These are phyloP conservation scores for Cryptosporidium meleagridis DNA, from an alignment of 169 alveolate species.

Conservation along the genomic window DNA sequence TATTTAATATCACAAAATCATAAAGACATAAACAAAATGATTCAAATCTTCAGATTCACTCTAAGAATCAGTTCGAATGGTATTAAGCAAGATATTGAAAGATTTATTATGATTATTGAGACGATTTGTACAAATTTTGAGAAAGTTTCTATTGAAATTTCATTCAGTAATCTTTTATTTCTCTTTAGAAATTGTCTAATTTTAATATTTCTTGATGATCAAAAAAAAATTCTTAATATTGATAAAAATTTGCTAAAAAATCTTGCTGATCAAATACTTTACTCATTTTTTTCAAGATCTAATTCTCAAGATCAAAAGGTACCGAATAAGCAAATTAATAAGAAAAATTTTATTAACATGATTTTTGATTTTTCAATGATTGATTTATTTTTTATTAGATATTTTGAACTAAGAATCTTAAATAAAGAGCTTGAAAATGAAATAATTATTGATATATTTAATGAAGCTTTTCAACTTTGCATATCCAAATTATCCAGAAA, in stretches of 20 bases:
- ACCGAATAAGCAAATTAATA: not conserved
- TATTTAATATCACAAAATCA: not conserved
- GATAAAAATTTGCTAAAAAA: not conserved
- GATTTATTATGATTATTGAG: not conserved
- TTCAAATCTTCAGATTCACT: constrained; percentile 13
- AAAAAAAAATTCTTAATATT: not conserved
- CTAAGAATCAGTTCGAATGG: not conserved
- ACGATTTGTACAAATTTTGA: not conserved
- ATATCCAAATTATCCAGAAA: not conserved
- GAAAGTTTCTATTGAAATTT: not conserved
- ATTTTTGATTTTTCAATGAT: constrained; percentile 23
- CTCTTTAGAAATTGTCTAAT: constrained; percentile 22
- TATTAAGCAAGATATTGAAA: not conserved
- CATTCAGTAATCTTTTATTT: constrained; percentile 30
- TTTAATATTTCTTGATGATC: constrained; percentile 8
- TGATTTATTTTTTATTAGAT: constrained; percentile 27
- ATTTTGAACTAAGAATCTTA: not conserved
- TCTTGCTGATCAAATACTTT: constrained; percentile 4
- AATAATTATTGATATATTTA: not conserved
- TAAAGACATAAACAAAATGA: not conserved
- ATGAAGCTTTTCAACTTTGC: not conserved
- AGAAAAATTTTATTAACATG: constrained; percentile 3
- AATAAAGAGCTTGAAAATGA: not conserved
- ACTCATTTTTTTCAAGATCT: constrained; percentile 1
- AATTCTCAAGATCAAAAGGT: not conserved